phyloP scores from a whole-genome alignment of 345 rosid genomes.

The Gossypium longicalyx region DNA sequence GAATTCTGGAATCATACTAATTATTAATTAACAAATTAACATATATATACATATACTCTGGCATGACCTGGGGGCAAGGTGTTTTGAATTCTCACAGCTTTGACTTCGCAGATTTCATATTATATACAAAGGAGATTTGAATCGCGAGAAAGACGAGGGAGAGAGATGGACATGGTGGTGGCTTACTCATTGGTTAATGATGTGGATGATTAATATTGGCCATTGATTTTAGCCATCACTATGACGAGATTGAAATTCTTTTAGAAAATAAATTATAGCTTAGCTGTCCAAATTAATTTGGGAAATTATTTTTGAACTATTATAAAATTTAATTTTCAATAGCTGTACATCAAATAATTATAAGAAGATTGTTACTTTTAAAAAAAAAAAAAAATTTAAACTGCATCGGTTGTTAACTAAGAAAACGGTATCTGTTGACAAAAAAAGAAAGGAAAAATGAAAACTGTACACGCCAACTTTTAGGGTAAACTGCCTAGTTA shows the following conservation, averaged over 20 bases:
- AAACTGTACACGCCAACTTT: no score
- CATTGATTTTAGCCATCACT: constrained; percentile 5
- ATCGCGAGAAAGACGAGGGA: not conserved
- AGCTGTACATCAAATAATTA: no score
- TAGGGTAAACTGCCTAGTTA: no score
- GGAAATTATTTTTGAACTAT: no score
- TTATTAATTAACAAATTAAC: no score
- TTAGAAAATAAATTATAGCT: not conserved
- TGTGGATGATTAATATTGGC: not conserved
- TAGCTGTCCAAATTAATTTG: not conserved
- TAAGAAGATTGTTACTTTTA: no score
- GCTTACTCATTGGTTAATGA: not conserved
- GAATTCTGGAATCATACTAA: not conserved
- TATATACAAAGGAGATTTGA: not conserved
- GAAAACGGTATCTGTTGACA: no score
- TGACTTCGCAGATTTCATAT: not conserved
- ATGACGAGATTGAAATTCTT: not conserved
- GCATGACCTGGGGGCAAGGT: not conserved
- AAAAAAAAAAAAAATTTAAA: no score
- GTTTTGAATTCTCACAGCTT: not conserved
- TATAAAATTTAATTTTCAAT: no score
- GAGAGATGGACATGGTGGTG: not conserved
- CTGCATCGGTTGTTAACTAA: no score
- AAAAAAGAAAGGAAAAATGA: no score
- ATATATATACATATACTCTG: not conserved